Base-by-base conservation (phyloP, 2,329 filamentous ascomycete species). In the Purpureocillium takamizusanense region DNA sequence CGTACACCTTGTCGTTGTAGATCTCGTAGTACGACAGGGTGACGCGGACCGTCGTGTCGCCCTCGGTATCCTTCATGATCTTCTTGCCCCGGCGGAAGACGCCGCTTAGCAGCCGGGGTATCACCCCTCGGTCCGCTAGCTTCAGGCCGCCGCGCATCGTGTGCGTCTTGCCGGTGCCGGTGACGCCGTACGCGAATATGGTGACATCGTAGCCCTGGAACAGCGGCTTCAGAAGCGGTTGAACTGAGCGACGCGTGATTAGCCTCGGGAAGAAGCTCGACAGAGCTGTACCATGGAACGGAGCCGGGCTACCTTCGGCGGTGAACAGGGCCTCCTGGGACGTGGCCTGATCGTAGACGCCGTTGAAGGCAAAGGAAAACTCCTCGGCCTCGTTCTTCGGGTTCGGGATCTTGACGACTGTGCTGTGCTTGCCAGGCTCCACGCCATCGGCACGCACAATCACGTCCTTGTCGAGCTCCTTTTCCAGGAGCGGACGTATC, bases 1-100 rank as follows among this genome's bases (percentile, higher is more conserved):
- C 89, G 53, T 82, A 95, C 15, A 95, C 88, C 57, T 90, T 90
- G 66, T 95, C 89, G 59, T 94, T 95, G 64, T 95, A 95, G 48
- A 95, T 95, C 59, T 95, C 89, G 64, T 94, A 95, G 64, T 95
- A 95, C 21, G 86, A 89, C 53, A 95, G 72, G 11, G 78, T 71
- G 13, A 95, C 86, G 8, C 77, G 67, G 16, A 94, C 85, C 2
- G 67, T 71, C 1, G 81, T 89, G 37, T 78, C 67, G 10, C 81
- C 85, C 4, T 72, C 69, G 2, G 80, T 75, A 52, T 94, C 88
- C 61, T 90, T 92, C 47, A 78, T 74, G 14, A 92, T 81, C 67
- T 94, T 94, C 61, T 87, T 85, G 46, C 83, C 82, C 43, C 86
- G 74, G 35, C 90, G 77, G 58, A 90, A 97, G 41, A 97, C 84